Base-by-base conservation (phyloP, 306 rosid species). In the Vigna unguiculata region DNA sequence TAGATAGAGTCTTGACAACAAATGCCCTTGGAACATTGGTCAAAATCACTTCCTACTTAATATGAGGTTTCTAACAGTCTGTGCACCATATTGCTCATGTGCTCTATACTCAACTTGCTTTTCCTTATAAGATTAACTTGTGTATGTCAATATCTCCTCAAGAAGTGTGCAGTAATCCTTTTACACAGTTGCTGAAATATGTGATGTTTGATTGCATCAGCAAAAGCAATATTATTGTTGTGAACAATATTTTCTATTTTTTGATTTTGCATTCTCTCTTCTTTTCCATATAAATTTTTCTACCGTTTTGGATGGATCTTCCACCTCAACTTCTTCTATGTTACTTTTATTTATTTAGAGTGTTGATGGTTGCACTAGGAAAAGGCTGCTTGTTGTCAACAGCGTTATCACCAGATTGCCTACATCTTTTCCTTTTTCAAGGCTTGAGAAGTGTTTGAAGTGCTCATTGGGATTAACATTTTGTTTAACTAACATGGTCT, bases 131-230 rank as follows among this genome's bases (percentile, higher is more conserved):
- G 65, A 64, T 62, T 64, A 13, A 62, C 17, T 34, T 17, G 21
- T 46, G 59, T 5, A 20, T n/a, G 53, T 52, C 32, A 51, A 51
- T 34, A 21, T 34, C 10, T 60, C 49, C 51, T 57, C 40, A 54
- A 40, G 67, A 73, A 55, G 47, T 55, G 25, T 20, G n/a, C 19
- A 3, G 13, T 48, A 5, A 34, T 67, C 15, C 40, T 58, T 20
- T 66, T 32, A 17, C 57, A 19, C 28, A 22, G 5, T 54, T 45
- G 45, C 45, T 25, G 19, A 49, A 62, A 74, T 57, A 24, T 58
- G 17, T 54, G 75, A 2, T 73, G 67, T 46, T 65, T 80, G 55
- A 66, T 34, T 52, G 61, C 45, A 72, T 45, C 59, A 58, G 22
- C 7, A 19, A 30, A 24, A 3, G 17, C 74, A 51, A 64, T 79